These are phyloP conservation scores for Linum tenue DNA, from an alignment of 345 rosid species.

Conservation along the genomic window DNA sequence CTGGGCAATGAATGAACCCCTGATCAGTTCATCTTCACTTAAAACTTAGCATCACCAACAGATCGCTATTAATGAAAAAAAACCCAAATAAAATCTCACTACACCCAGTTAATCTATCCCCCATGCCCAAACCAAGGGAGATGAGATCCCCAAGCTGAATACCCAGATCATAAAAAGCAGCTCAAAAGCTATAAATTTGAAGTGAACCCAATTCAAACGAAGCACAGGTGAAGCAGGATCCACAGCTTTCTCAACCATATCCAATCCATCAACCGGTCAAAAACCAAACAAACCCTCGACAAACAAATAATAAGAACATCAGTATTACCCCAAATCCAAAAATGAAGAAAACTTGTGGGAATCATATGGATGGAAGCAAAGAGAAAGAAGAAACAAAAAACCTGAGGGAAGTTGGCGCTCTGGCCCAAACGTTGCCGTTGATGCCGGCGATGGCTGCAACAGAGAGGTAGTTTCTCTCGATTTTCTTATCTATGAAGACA, in stretches of 20 bases:
- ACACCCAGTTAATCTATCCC: not conserved
- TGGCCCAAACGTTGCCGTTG: conserved; percentile 54
- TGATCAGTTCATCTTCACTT: no score
- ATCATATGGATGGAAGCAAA: not conserved
- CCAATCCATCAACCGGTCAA: not conserved
- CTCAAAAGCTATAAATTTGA: not conserved
- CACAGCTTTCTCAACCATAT: not conserved
- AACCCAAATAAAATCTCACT: not conserved
- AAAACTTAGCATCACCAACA: no score
- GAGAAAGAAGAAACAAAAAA: conserved; percentile 1
- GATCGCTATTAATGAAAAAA: no score
- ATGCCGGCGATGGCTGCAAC: conserved; percentile 44
- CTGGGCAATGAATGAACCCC: no score
- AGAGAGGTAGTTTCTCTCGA: conserved; percentile 36
- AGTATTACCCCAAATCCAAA: not conserved
- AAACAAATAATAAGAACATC: not conserved
- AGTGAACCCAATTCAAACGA: not conserved
- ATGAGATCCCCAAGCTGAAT: not conserved
- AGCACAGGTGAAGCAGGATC: not conserved
- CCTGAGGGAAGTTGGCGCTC: conserved; percentile 41
- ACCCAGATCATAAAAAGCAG: not conserved
- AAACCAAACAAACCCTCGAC: not conserved
- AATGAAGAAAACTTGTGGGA: not conserved
- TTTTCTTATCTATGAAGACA: conserved; percentile 2
- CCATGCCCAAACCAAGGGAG: not conserved